These are phyloP conservation scores for Phanerodontia chrysosporium DNA, from an alignment of 768 basidiomycete genomes.

Conservation along the genomic window DNA sequence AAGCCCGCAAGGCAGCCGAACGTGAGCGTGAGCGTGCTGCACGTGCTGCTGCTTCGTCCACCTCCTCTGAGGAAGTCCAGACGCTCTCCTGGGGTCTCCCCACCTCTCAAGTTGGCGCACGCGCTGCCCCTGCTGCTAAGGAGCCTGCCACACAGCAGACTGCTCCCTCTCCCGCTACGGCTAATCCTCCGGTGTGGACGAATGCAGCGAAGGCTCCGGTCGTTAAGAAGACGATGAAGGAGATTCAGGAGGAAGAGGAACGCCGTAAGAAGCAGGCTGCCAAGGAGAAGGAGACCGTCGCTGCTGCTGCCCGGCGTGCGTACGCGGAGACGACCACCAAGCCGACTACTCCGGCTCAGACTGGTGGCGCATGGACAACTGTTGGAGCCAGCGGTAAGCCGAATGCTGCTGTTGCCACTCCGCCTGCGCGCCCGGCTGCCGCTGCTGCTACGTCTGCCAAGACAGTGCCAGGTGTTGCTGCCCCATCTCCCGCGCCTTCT, in stretches of 20 bases:
- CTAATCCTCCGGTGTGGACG: slow-evolving; percentile 60
- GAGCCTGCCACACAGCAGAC: slow-evolving; percentile 36
- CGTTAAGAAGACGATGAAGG: slow-evolving; percentile 92
- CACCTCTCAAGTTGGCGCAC: slow-evolving; percentile 70
- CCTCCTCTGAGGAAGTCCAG: slow-evolving; percentile 52
- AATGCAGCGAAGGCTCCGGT: slow-evolving; percentile 48
- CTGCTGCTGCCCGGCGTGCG: slow-evolving; percentile 57
- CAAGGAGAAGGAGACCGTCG: slow-evolving; percentile 54
- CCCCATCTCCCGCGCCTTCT: slow-evolving; percentile 28
- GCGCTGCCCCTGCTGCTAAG: slow-evolving; percentile 37
- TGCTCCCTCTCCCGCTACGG: slow-evolving; percentile 22
- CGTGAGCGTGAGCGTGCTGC: slow-evolving; percentile 63
- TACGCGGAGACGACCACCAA: slow-evolving; percentile 80
- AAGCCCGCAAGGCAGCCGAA: slow-evolving; percentile 70
- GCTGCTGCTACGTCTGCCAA: slow-evolving; percentile 32
- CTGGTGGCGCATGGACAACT: slow-evolving; percentile 74
- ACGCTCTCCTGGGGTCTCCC: slow-evolving; percentile 83
- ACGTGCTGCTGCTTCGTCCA: slow-evolving; percentile 36
- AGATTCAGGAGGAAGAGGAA: slow-evolving; percentile 98
- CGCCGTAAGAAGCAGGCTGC: slow-evolving; percentile 62
- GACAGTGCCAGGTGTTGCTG: slow-evolving; percentile 22
- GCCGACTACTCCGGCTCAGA: slow-evolving; percentile 27
- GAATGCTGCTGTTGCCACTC: slow-evolving; percentile 29
- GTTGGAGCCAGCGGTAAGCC: slow-evolving; percentile 77
- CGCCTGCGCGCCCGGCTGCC: slow-evolving; percentile 24